Conservation (phyloP, 2,329 filamentous ascomycete species). For the Aspergillus quadricinctus region DNA sequence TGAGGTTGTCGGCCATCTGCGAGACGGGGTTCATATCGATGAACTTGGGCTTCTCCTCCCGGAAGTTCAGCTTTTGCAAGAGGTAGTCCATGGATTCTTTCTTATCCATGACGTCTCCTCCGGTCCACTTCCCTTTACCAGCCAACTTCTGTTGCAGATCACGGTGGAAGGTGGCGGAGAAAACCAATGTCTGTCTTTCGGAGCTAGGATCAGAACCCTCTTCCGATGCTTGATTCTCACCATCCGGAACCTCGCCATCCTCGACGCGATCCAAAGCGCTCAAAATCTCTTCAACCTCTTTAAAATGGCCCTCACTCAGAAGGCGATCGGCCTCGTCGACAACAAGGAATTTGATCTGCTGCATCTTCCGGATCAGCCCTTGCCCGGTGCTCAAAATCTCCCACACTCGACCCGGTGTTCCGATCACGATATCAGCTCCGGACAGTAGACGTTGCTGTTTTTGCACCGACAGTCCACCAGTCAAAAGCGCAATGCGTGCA, state of each 20-base stretch:
- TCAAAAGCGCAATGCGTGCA: slow-evolving; percentile 72
- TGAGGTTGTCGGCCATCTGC: slow-evolving; percentile 81
- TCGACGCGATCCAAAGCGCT: slow-evolving; percentile 68
- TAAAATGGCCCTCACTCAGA: slow-evolving; percentile 88
- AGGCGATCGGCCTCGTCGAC: slow-evolving; percentile 92
- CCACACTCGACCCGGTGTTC: slow-evolving; percentile 89
- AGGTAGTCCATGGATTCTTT: slow-evolving; percentile 89
- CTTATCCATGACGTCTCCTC: slow-evolving; percentile 61
- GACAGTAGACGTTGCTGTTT: slow-evolving; percentile 86
- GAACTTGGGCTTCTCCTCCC: slow-evolving; percentile 77
- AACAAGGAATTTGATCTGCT: slow-evolving; percentile 73
- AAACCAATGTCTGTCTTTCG: slow-evolving; percentile 80
- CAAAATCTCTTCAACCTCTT: slow-evolving; percentile 86
- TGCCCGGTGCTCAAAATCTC: slow-evolving; percentile 78
- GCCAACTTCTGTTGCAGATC: slow-evolving; percentile 85
- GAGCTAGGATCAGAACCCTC: slow-evolving; percentile 36
- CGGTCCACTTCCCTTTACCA: slow-evolving; percentile 61
- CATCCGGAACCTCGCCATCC: slow-evolving; percentile 30
- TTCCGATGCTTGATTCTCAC: slow-evolving; percentile 30
- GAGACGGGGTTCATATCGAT: slow-evolving; percentile 85
- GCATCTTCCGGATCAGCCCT: slow-evolving; percentile 65
- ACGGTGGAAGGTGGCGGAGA: slow-evolving; percentile 94
- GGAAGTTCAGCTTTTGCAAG: slow-evolving; percentile 82
- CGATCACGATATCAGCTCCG: slow-evolving; percentile 87
- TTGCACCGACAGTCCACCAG: slow-evolving; percentile 86